These are phyloP conservation scores for Bothia castanella DNA, from an alignment of 1,284 basidiomycete species.

Conservation along the genomic window DNA sequence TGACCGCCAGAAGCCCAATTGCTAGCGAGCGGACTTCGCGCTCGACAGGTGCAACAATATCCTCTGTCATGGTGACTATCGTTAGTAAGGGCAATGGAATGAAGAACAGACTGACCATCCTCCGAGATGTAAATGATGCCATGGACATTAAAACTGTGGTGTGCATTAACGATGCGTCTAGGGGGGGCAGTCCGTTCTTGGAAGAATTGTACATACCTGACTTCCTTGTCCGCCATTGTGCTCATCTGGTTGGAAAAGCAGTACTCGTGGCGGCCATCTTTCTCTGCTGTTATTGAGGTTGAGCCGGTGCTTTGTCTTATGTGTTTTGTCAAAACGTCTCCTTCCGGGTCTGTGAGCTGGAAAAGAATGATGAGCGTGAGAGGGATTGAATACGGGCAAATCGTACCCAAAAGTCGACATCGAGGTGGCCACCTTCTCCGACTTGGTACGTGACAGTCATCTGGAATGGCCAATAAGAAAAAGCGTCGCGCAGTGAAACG, in stretches of 20 bases:
- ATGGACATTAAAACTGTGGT: conserved; percentile 92
- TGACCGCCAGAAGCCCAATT: conserved; percentile 82
- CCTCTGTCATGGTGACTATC: conserved; percentile 34
- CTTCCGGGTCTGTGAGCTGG: conserved; percentile 78
- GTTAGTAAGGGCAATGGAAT: conserved; percentile 19
- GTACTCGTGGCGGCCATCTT: conserved; percentile 88
- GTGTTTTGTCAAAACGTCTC: conserved; percentile 69
- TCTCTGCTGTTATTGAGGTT: conserved; percentile 80
- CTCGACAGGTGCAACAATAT: conserved; percentile 90
- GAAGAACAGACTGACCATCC: conserved; percentile 53
- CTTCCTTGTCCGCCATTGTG: conserved; percentile 89
- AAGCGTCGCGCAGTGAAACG: background rate
- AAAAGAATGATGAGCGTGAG: background rate
- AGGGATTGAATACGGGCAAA: background rate
- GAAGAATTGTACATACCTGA: conserved; percentile 62
- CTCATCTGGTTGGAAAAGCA: conserved; percentile 99
- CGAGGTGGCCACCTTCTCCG: conserved; percentile 91
- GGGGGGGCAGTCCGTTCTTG: background rate
- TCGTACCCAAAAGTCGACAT: conserved; percentile 92
- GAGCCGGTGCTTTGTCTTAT: conserved; percentile 88
- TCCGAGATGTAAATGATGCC: conserved; percentile 92
- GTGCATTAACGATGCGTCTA: conserved; percentile 1
- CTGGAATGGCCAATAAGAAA: conserved; percentile 39
- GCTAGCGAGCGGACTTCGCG: conserved; percentile 91
- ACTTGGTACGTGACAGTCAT: conserved; percentile 99